phyloP scores from a whole-genome alignment of 768 basidiomycete genomes.

The Tremella fuciformis region DNA sequence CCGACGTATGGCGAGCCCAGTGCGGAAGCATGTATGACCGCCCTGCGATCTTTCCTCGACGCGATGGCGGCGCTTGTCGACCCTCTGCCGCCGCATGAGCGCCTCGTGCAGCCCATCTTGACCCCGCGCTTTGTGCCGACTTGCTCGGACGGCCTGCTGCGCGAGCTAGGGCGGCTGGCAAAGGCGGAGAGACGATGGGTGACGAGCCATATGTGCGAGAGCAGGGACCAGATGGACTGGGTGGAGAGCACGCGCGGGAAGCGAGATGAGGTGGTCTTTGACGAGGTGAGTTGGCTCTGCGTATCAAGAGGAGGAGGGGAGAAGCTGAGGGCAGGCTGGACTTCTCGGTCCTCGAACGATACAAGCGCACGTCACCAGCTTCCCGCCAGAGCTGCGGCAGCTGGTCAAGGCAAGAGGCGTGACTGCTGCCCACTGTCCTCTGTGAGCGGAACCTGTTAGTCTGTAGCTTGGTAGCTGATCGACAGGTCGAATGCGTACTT shows the following conservation, averaged over 20 bases:
- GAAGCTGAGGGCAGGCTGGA: constrained; percentile 55
- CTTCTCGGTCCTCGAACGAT: constrained; percentile 66
- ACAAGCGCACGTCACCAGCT: constrained; percentile 87
- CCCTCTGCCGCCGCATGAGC: constrained; percentile 55
- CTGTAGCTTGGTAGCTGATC: neutral
- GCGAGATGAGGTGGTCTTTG: constrained; percentile 74
- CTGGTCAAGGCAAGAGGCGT: constrained; percentile 59
- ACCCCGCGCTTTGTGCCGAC: constrained; percentile 89
- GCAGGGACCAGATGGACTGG: constrained; percentile 70
- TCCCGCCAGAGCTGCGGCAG: constrained; percentile 58
- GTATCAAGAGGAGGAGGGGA: neutral
- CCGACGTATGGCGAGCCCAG: constrained; percentile 66
- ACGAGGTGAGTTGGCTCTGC: constrained; percentile 55
- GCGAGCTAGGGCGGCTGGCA: constrained; percentile 62
- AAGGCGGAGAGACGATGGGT: constrained; percentile 57
- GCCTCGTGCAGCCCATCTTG: constrained; percentile 73
- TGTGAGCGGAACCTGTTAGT: constrained; percentile 46
- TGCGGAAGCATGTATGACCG: constrained; percentile 56
- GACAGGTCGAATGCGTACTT: constrained; percentile 74
- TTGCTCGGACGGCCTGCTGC: constrained; percentile 69
- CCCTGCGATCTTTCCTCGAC: constrained; percentile 62
- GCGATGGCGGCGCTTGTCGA: constrained; percentile 56
- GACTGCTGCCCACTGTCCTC: constrained; percentile 78
- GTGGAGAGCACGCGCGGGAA: constrained; percentile 62
- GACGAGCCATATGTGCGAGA: constrained; percentile 81